Evolutionary conservation across 2,329 filamentous ascomycete genomes (phyloP).

Genomic region (Helotiales sp.): DNA sequence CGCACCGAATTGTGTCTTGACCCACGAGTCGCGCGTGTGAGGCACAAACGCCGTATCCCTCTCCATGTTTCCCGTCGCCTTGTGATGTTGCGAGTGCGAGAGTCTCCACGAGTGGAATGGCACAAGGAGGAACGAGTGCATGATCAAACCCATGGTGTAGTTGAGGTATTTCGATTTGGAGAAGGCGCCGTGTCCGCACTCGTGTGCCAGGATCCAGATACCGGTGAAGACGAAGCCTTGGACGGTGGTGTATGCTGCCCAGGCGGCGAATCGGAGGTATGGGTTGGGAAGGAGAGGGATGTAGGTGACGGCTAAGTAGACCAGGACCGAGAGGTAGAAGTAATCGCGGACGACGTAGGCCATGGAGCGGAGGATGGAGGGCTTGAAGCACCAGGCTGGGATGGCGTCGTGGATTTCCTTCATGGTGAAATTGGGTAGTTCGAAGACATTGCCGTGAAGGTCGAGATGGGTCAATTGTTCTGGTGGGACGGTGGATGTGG

Average conservation of each 20-base stretch:
- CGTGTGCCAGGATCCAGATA: slow-evolving; percentile 74
- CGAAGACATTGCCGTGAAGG: slow-evolving; percentile 43
- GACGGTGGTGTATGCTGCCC: slow-evolving; percentile 65
- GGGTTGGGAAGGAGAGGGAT: slow-evolving; percentile 56
- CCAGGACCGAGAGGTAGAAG: slow-evolving; percentile 54
- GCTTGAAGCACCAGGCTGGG: slow-evolving; percentile 66
- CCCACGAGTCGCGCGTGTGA: slow-evolving; percentile 46
- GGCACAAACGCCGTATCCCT: slow-evolving; percentile 71
- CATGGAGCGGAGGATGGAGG: slow-evolving; percentile 58
- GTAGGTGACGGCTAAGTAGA: slow-evolving; percentile 55
- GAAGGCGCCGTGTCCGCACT: slow-evolving; percentile 74
- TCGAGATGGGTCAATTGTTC: slow-evolving; percentile 48
- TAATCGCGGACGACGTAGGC: slow-evolving; percentile 64
- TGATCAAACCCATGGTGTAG: slow-evolving; percentile 65
- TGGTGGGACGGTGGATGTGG: background rate
- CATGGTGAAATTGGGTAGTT: slow-evolving; percentile 44
- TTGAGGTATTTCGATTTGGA: slow-evolving; percentile 62
- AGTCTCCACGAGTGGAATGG: slow-evolving; percentile 78
- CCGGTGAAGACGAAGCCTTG: slow-evolving; percentile 72
- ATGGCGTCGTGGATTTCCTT: slow-evolving; percentile 54
- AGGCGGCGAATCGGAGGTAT: slow-evolving; percentile 52
- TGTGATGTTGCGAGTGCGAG: slow-evolving; percentile 72
- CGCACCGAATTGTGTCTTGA: slow-evolving; percentile 38
- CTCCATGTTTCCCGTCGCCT: slow-evolving; percentile 69
- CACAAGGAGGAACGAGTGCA: slow-evolving; percentile 69